phyloP scores from a whole-genome alignment of 2,329 filamentous ascomycete species.

The Arthroderma sp. region DNA sequence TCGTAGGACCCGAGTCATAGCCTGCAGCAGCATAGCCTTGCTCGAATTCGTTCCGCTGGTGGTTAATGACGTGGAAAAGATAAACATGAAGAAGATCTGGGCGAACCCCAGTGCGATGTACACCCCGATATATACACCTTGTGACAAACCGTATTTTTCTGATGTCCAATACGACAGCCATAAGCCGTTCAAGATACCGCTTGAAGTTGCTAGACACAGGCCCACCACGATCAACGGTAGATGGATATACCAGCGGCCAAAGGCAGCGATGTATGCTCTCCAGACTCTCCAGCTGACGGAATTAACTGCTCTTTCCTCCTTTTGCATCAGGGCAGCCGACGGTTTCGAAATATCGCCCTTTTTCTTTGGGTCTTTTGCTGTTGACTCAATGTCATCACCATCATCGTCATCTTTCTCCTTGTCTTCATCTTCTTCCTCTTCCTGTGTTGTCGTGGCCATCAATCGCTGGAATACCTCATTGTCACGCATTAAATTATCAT shows the following conservation, averaged over 20 bases:
- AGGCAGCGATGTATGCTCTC: conserved; percentile 60
- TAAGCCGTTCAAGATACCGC: conserved; percentile 75
- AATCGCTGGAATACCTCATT: conserved; percentile 67
- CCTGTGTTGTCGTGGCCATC: conserved; percentile 65
- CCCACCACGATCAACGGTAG: conserved; percentile 47
- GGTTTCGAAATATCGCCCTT: conserved; percentile 33
- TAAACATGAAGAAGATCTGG: conserved; percentile 65
- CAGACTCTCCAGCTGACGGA: conserved; percentile 74
- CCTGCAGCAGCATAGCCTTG: conserved; percentile 65
- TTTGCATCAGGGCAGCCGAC: conserved; percentile 30
- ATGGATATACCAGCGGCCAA: conserved; percentile 51
- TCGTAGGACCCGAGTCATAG: conserved; percentile 59
- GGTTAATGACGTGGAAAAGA: conserved; percentile 66
- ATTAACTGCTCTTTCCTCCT: conserved; percentile 49
- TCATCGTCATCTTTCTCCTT: conserved; percentile 39
- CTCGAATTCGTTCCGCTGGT: conserved; percentile 69
- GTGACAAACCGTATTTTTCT: conserved; percentile 52
- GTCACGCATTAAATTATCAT: conserved; percentile 69
- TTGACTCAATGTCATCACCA: conserved; percentile 36
- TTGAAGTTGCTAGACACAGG: conserved; percentile 60
- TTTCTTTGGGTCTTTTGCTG: conserved; percentile 33
- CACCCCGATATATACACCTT: conserved; percentile 55
- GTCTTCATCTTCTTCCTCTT: conserved; percentile 36
- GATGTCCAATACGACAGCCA: conserved; percentile 95
- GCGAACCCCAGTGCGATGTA: conserved; percentile 57